phyloP scores from a whole-genome alignment of 176 grass and related monocot species.

The Chloris gayana region DNA sequence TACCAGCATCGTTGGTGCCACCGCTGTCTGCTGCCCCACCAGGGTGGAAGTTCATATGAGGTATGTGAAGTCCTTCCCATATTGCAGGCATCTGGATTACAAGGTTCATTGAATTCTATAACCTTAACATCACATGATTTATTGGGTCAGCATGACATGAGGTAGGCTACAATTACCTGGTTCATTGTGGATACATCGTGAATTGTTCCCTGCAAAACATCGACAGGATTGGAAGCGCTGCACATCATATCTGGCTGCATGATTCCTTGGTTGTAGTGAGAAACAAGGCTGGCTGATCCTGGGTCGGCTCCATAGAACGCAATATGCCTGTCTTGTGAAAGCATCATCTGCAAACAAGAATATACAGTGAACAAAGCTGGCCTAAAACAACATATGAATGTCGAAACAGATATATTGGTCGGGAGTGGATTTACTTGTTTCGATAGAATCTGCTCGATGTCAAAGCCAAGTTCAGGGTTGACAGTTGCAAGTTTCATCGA shows the following conservation, averaged over 20 bases:
- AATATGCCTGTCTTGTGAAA: slow-evolving; percentile 66
- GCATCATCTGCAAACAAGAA: slow-evolving; percentile 61
- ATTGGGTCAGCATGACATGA: not conserved
- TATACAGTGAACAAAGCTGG: slow-evolving; percentile 7
- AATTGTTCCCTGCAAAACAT: slow-evolving; percentile 40
- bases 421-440: slow-evolving; percentile 72
- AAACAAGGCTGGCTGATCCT: slow-evolving; percentile 49
- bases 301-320: slow-evolving; percentile 51
- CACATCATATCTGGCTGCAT: slow-evolving; percentile 69
- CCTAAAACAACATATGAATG: slow-evolving; percentile 3
- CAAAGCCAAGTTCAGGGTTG: slow-evolving; percentile 78
- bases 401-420: slow-evolving; percentile 9
- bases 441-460: slow-evolving; percentile 78
- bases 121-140: not conserved
- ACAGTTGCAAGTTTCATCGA: slow-evolving; percentile 97
- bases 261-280: slow-evolving; percentile 60
- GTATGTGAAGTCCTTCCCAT: slow-evolving; percentile 68
- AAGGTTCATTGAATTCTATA: slow-evolving; percentile 36
- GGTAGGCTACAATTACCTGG: slow-evolving; percentile 58
- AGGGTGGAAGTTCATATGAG: slow-evolving; percentile 66
- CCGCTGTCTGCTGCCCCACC: slow-evolving; percentile 31
- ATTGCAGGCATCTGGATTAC: slow-evolving; percentile 61
- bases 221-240: slow-evolving; percentile 34
- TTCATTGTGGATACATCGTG: slow-evolving; percentile 49
- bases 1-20: slow-evolving; percentile 57